Evolutionary conservation across 1,139 yeast genomes (phyloP).

Genomic region (Lodderomyces beijingensis): DNA sequence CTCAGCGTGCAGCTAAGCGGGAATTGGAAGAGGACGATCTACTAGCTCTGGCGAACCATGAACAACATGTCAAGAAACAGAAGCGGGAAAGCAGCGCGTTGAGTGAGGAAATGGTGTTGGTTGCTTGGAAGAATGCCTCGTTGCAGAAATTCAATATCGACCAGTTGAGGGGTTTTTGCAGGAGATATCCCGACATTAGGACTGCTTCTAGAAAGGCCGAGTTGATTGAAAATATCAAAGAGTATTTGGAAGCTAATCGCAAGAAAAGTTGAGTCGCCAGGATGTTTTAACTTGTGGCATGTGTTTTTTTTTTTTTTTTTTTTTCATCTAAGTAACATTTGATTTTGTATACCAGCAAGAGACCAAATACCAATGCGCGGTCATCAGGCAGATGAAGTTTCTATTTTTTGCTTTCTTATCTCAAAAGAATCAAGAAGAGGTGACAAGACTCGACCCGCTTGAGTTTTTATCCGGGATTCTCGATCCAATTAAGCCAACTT

Average conservation of each 20-base stretch:
- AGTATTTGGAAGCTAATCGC: conserved; percentile 12
- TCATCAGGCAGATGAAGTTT: no score
- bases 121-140: conserved; percentile 36
- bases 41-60: neutral
- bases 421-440: no score
- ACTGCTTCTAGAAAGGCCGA: conserved; percentile 39
- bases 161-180: conserved; percentile 37
- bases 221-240: conserved; percentile 35
- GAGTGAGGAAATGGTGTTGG: conserved; percentile 30
- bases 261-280: neutral
- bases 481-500: no score
- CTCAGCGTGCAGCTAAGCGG: conserved; percentile 14
- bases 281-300: neutral
- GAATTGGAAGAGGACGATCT: conserved; percentile 15
- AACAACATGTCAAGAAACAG: neutral
- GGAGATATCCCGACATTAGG: conserved; percentile 30
- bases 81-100: conserved; percentile 8
- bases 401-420: no score
- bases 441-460: no score
- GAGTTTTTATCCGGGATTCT: no score
- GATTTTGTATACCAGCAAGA: no score
- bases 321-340: neutral
- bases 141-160: conserved; percentile 34
- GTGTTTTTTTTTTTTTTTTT: conserved; percentile 1
- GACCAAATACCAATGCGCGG: no score